Evolutionary conservation across 2,329 filamentous ascomycete species (phyloP), one percentile per base, ranked within the genome.

Genomic region (Diaporthe sp.): DNA sequence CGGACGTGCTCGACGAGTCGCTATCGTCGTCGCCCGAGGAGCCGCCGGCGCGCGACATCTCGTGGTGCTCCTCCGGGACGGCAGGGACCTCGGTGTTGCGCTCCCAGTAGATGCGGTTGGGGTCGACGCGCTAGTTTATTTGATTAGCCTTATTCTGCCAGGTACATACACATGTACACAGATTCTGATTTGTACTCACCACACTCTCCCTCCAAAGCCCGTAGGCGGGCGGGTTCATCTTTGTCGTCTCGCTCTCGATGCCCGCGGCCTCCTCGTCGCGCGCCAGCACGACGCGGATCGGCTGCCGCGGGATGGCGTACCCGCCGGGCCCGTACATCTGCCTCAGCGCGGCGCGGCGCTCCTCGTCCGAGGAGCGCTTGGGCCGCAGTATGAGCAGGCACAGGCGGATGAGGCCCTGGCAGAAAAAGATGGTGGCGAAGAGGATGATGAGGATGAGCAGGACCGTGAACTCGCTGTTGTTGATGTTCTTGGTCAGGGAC

Each of bases 191-290:
- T 7, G 25, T 25, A 91, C 92, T 83, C 88, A 94, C 92, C 83
- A 97, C 94, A 80, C 93, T 96, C 82, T 92, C 92, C 70, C 95
- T 88, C 94, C 95, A 97, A 1, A 95, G 85, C 0, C 95, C 95
- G 81, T 98, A 98, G 2, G 95, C 95, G 0, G 96, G 95, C 5
- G 96, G 95, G 12, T 92, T 90, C 28, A 88, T 77, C 78, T 92
- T 91, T 55, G 85, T 84, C 0, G 88, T 84, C 74, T 91, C 88
- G 68, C 86, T 89, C 73, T 90, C 87, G 71, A 87, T 82, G 4
- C 88, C 89, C 2, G 85, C 88, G 25, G 90, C 89, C 79, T 95
- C 94, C 79, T 96, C 93, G 80, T 97, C 95, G 54, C 90, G 88
- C 2, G 92, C 91, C 60, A 96, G 87, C 25, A 94, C 90, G 15